Percentiles rank a stretch among this genome's conserved stretches.
These are phyloP conservation scores for Pythium graminicola DNA, from an alignment of 352 stramenopile species.

Conservation along the genomic window DNA sequence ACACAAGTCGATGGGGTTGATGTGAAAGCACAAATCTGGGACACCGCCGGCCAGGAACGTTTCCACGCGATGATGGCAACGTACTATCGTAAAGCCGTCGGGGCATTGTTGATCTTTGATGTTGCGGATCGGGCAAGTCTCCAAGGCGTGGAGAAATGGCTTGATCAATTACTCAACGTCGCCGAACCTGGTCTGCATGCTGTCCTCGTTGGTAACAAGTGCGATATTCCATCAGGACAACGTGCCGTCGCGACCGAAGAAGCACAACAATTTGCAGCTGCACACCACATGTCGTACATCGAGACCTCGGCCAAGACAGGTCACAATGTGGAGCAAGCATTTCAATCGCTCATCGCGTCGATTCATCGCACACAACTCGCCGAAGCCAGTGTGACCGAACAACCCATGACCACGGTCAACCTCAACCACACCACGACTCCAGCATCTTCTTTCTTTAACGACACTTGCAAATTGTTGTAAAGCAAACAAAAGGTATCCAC, in stretches of 20 bases:
- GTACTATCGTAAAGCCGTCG: conserved; percentile 81
- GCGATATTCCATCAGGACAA: conserved; percentile 38
- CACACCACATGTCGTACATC: conserved; percentile 70
- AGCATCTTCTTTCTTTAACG: conserved; percentile 28
- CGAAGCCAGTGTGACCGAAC: conserved; percentile 19
- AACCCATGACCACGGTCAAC: conserved; percentile 28
- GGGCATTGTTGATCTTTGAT: conserved; percentile 75
- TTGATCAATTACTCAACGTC: conserved; percentile 67
- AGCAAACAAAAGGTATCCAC: background rate
- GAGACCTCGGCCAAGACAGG: conserved; percentile 79
- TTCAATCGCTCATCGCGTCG: conserved; percentile 45
- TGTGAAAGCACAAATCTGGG: conserved; percentile 86
- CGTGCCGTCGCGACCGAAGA: conserved; percentile 49
- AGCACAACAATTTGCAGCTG: conserved; percentile 54
- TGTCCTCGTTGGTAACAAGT: conserved; percentile 73
- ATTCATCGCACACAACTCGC: conserved; percentile 43
- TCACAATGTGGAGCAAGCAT: conserved; percentile 53
- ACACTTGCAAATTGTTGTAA: conserved; percentile 39
- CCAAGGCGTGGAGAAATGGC: conserved; percentile 53
- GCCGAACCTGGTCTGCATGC: conserved; percentile 61
- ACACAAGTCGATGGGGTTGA: conserved; percentile 57
- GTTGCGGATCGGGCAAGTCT: conserved; percentile 51
- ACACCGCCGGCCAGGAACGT: conserved; percentile 80
- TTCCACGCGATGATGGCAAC: conserved; percentile 88
- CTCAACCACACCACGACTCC: conserved; percentile 21